phyloP scores from a whole-genome alignment of 345 rosid genomes.

The Brassica incana region DNA sequence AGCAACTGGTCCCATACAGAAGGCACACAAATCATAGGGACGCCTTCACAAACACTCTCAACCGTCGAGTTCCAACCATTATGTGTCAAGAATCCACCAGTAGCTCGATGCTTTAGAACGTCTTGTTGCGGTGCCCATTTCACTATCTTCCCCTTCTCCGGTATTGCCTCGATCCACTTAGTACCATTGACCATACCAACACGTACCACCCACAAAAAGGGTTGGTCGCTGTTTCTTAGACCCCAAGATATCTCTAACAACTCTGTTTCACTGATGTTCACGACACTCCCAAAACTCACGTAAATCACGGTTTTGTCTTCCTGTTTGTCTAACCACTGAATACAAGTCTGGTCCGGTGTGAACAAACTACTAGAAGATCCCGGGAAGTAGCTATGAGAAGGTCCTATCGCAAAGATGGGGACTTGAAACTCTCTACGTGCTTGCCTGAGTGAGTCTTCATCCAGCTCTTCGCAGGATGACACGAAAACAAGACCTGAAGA shows the following conservation, averaged over 20 bases:
- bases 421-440: slow-evolving; percentile 38
- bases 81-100: slow-evolving; percentile 25
- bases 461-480: slow-evolving; percentile 59
- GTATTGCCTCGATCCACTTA: neutral
- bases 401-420: slow-evolving; percentile 59
- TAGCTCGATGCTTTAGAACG: slow-evolving; percentile 24
- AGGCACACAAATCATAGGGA: slow-evolving; percentile 22
- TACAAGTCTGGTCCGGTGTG: slow-evolving; percentile 41
- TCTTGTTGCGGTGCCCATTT: slow-evolving; percentile 32
- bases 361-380: slow-evolving; percentile 38
- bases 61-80: slow-evolving; percentile 25
- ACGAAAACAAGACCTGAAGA: slow-evolving; percentile 52
- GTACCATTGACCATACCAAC: neutral
- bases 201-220: slow-evolving; percentile 55
- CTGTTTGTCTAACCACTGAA: slow-evolving; percentile 53
- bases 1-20: neutral
- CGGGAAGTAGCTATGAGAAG: slow-evolving; percentile 30
- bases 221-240: slow-evolving; percentile 39
- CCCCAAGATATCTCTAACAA: slow-evolving; percentile 51
- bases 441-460: slow-evolving; percentile 51
- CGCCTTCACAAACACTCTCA: slow-evolving; percentile 28
- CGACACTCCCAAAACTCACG: slow-evolving; percentile 50
- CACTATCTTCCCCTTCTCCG: slow-evolving; percentile 42
- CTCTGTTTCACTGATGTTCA: slow-evolving; percentile 31
- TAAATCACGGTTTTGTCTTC: slow-evolving; percentile 50